Evolutionary conservation across 192 early-diverging fungal genomes (phyloP).

Genomic region (Coemansia sp.): DNA sequence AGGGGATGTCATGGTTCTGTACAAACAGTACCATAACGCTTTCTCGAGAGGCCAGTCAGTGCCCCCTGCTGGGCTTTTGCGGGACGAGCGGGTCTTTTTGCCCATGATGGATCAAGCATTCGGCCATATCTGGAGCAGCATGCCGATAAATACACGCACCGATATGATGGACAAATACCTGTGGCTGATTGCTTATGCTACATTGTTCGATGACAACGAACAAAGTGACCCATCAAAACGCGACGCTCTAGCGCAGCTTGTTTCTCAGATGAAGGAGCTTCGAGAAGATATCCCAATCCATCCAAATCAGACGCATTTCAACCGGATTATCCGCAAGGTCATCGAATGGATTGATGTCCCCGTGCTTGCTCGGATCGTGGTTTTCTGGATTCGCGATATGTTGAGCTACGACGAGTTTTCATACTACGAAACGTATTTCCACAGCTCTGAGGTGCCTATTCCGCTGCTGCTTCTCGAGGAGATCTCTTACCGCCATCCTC

Average conservation of each 20-base stretch:
- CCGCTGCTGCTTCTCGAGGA: slow-evolving; percentile 73
- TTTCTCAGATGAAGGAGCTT: slow-evolving; percentile 35
- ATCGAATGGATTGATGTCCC: slow-evolving; percentile 40
- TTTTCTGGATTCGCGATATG: slow-evolving; percentile 66
- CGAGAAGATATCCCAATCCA: slow-evolving; percentile 25
- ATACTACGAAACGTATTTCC: slow-evolving; percentile 73
- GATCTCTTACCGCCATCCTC: slow-evolving; percentile 71
- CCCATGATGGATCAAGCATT: slow-evolving; percentile 46
- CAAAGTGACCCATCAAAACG: slow-evolving; percentile 1
- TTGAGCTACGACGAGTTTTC: slow-evolving; percentile 57
- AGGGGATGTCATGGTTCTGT: slow-evolving; percentile 38
- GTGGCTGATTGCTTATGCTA: slow-evolving; percentile 50
- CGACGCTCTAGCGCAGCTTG: slow-evolving; percentile 19
- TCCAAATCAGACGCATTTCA: slow-evolving; percentile 32
- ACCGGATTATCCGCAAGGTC: slow-evolving; percentile 26
- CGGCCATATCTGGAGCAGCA: slow-evolving; percentile 38
- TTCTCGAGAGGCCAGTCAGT: neutral
- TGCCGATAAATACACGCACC: slow-evolving; percentile 9
- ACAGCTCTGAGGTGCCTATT: slow-evolving; percentile 59
- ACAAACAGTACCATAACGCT: slow-evolving; percentile 37
- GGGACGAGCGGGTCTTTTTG: slow-evolving; percentile 34
- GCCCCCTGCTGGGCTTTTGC: slow-evolving; percentile 23
- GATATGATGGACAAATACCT: slow-evolving; percentile 39
- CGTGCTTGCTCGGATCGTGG: slow-evolving; percentile 38
- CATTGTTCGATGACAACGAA: slow-evolving; percentile 11